Conservation (phyloP, 2,329 filamentous ascomycete species). For the Coniochaeta sp. region DNA sequence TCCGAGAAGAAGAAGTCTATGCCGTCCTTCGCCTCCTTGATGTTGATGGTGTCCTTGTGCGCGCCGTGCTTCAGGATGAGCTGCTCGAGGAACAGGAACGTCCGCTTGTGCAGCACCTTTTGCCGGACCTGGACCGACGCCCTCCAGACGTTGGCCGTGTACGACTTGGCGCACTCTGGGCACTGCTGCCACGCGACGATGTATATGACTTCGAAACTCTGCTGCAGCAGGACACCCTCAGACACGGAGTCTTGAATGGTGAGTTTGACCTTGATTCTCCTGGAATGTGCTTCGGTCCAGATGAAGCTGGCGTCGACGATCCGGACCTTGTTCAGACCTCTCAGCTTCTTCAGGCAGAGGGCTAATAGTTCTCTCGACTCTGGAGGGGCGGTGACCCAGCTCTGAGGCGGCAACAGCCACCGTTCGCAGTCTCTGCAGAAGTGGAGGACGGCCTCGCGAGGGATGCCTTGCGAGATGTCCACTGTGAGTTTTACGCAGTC, state of each 20-base stretch:
- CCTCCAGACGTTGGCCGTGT: constrained; percentile 92
- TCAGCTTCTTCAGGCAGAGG: constrained; percentile 80
- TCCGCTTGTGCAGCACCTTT: constrained; percentile 92
- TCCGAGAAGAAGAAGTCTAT: constrained; percentile 93
- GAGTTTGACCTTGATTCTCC: constrained; percentile 88
- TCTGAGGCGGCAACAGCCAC: constrained; percentile 80
- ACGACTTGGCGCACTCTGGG: constrained; percentile 90
- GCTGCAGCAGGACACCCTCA: constrained; percentile 67
- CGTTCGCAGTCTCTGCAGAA: constrained; percentile 92
- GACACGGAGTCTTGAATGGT: constrained; percentile 72
- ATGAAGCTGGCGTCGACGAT: constrained; percentile 96
- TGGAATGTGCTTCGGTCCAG: constrained; percentile 96
- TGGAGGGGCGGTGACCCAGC: constrained; percentile 76
- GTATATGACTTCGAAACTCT: constrained; percentile 92
- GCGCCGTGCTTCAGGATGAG: constrained; percentile 91
- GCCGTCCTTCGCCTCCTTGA: constrained; percentile 92
- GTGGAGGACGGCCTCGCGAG: constrained; percentile 81
- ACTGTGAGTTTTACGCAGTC: constrained; percentile 93
- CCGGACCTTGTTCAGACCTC: constrained; percentile 79
- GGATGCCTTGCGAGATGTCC: constrained; percentile 87
- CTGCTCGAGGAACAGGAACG: constrained; percentile 70
- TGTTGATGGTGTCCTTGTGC: constrained; percentile 91
- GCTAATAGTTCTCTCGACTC: constrained; percentile 92
- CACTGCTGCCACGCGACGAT: constrained; percentile 89
- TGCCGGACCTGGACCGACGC: constrained; percentile 92